Conservation (phyloP, 768 basidiomycete species). For the Mycena albidolilacea region DNA sequence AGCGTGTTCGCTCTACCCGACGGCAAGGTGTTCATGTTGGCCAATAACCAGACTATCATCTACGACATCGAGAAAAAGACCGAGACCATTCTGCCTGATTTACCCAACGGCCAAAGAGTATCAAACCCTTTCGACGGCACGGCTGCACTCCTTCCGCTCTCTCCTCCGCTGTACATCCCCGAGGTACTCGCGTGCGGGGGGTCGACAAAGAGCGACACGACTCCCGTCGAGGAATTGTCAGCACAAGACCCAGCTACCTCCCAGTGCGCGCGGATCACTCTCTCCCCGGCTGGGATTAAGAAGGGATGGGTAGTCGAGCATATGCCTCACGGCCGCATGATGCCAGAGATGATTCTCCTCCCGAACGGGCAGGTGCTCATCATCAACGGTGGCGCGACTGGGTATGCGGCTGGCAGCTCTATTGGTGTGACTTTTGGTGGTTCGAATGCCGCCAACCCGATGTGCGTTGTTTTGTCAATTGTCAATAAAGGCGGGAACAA, state of each 20-base stretch:
- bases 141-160: conserved; percentile 55
- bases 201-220: conserved; percentile 44
- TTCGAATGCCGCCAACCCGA: conserved; percentile 65
- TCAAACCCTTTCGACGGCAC: conserved; percentile 69
- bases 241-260: conserved; percentile 64
- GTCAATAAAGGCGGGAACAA: not conserved
- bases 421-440: conserved; percentile 50
- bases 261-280: conserved; percentile 59
- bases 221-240: conserved; percentile 59
- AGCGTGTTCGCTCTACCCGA: conserved; percentile 61
- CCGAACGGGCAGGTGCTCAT: conserved; percentile 52
- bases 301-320: conserved; percentile 62
- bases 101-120: conserved; percentile 64
- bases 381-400: conserved; percentile 63
- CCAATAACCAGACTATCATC: conserved; percentile 54
- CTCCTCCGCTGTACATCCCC: conserved; percentile 49
- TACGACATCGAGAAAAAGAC: conserved; percentile 53
- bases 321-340: conserved; percentile 66
- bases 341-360: no score
- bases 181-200: conserved; percentile 56
- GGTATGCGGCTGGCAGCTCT: conserved; percentile 46
- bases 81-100: conserved; percentile 28
- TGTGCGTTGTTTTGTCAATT: conserved; percentile 44
- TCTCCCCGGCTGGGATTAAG: conserved; percentile 66
- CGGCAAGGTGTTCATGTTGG: conserved; percentile 60